These are phyloP conservation scores for Climacium dendroides DNA, from an alignment of 225 moss, liverwort and hornwort species.

Conservation along the genomic window DNA sequence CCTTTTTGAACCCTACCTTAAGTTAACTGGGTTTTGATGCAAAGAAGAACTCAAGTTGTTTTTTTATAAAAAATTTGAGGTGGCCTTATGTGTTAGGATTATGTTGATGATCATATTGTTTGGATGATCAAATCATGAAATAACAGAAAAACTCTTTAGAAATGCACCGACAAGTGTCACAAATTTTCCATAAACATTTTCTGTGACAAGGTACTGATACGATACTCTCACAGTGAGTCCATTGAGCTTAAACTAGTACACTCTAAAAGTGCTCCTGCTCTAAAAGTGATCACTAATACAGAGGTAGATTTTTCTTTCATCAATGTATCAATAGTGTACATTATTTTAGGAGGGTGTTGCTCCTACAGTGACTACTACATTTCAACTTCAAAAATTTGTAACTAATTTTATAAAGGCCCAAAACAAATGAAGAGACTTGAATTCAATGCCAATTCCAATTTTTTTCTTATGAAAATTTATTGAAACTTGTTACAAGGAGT, in stretches of 20 bases:
- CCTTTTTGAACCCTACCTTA: no score
- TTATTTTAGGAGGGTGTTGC: neutral
- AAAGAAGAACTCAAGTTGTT: neutral
- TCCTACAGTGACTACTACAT: rapidly evolving
- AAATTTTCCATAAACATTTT: neutral
- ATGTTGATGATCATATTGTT: neutral
- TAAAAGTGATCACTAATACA: neutral
- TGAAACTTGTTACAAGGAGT: neutral
- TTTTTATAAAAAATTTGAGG: neutral
- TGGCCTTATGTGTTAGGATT: neutral
- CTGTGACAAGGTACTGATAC: neutral
- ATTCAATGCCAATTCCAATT: neutral
- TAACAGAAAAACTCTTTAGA: neutral
- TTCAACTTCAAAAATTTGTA: neutral
- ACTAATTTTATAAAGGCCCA: neutral
- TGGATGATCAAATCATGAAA: neutral
- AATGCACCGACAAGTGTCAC: neutral
- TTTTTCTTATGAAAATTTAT: rapidly evolving
- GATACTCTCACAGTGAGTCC: neutral
- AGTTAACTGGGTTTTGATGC: neutral
- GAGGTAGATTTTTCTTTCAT: neutral
- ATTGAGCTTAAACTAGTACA: no score
- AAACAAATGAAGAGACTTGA: neutral
- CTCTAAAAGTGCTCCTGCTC: no score
- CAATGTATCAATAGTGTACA: rapidly evolving